Evolutionary conservation across 257 asterid species (phyloP), one percentile per base, ranked within the genome.

Genomic region (Solanum bulbocastanum): DNA sequence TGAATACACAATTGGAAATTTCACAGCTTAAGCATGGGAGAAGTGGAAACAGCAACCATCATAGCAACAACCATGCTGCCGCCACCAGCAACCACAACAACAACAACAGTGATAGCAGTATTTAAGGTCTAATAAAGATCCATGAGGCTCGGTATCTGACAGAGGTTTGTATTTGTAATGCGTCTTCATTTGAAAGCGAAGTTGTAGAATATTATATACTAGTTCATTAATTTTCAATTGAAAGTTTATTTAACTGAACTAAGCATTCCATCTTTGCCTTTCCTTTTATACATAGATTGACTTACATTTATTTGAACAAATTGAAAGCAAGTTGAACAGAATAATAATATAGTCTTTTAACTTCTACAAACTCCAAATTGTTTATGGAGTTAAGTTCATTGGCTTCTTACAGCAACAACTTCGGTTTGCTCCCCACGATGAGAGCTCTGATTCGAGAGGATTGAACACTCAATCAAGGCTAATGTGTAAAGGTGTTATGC

Each of bases 1-100:
- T 94, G 96, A 91, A 95, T 90, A 94, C 93, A 13, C 99, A 96
- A 91, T 79, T 94, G 91, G 98, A 96, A 91, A 93, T 94, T 60
- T 93, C 95, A 6, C 94, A 94, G 94, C 86, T 92, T 75, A 92
- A 94, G 93, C 32, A 84, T 12, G 90, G 92, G 91, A 85, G 90
- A 87, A 85, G 76, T 15, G 95, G 89, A 65, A 91, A 89, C 87
- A 89, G 2, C 37, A 52, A 52, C 62, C 62, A 52, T 52, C 62
- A 52, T 23, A 52, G 62, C 62, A 49, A 58, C 42, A 81, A 81
- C 39, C 68, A 81, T 10, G 66, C 39, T 5, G 88, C 40, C 46
- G 46, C 87, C 69, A 58, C 74, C 74, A 35, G 23, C 62, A 85
- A 73, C 66, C 86, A 56, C 60, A 49, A 49, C 60, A 44, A 44